Evolutionary conservation across 225 moss, liverwort and hornwort genomes (phyloP), one percentile per base, ranked within the genome.

Genomic region (Marchantia paleacea): DNA sequence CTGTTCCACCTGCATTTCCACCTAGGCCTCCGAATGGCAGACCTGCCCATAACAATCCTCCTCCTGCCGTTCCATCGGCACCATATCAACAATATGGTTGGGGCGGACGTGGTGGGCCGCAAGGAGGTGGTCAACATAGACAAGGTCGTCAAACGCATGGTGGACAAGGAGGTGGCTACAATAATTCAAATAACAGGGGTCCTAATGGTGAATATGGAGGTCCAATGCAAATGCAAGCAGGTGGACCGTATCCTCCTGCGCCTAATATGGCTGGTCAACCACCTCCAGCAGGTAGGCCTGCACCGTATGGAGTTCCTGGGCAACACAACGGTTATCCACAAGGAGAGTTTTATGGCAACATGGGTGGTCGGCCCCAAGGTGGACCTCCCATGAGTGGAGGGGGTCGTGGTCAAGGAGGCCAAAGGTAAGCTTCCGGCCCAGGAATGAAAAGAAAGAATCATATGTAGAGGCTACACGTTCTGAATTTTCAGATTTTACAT

Each of bases 11-110:
- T 52, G 75, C 83, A 52, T 86, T 78, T 84, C 83, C 86, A 7
- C 86, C 86, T 52, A 84, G 86, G 76, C 83, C 86, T 55, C 86
- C 83, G 30, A 86, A 86, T 70, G 86, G 83, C 61, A 75, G 86
- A 81, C 29, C 83, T 73, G 75, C 78, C 2, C 83, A 81, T 39
- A 75, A 76, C 75, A 68, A 66, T 54, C 71, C 71, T 55, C 81
- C 81, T 15, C 76, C 78, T 73, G 69, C 81, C 52, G 83, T 81
- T n/a, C 86, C 83, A 55, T 79, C 82, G 22, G 78, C 78, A 22
- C 83, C 83, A 26, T 86, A 86, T 53, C 84, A 73, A 28, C 81
- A 81, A 28, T 81, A 73, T 57, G 78, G 80, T 22, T 81, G 83
- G 86, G 85, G 80, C 57, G 82, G 86, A 73, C 80, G 86, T 75